Evolutionary conservation across 177 flowering plant genomes (phyloP), one percentile per base, ranked within the genome.

Genomic region (Tripterygium wilfordii): DNA sequence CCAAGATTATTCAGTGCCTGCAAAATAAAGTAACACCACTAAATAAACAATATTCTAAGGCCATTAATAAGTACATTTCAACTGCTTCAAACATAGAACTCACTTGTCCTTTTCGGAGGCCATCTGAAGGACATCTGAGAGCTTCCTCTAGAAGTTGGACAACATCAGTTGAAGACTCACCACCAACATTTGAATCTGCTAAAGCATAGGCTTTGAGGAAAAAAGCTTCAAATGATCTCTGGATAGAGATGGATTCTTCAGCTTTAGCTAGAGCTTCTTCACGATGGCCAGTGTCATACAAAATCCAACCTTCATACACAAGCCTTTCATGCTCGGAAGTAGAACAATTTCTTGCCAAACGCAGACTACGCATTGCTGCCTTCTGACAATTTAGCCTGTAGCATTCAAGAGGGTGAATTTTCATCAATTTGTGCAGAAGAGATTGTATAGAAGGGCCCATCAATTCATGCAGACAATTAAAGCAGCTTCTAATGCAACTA

Each of bases 171-270:
- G 92, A 83, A 31, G 89, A 76, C 33, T 71, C 76, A 1, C 70
- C 33, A 65, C 85, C 90, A 31, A 77, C 69, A 58, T 61, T 75
- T 36, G 95, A 67, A 62, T 88, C 96, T 47, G 98, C 84, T 48
- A 91, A 65, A 27, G 74, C 87, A 71, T 88, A 91, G 24, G 98
- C 98, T 70, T 91, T 91, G 14, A 91, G 77, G 67, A 91, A 91
- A 64, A 79, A 91, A 1, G 98, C 98, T 67, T 91, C 98, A 62
- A 91, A 91, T 35, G 98, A 91, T 61, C 98, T 81, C 62, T 83
- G 80, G 28, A 81, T 62, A 7, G 73, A 58, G 44, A 91, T 78
- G 42, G 98, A 88, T 50, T 73, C 76, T 49, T 80, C 78, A 26
- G 83, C 83, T 60, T 69, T 77, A 4, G 76, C 73, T 27, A 79